A percentile compares a stretch with the other conserved stretches of the same genome.
These are phyloP conservation scores for Murraya paniculata DNA, from an alignment of 345 rosid genomes.

Conservation along the genomic window DNA sequence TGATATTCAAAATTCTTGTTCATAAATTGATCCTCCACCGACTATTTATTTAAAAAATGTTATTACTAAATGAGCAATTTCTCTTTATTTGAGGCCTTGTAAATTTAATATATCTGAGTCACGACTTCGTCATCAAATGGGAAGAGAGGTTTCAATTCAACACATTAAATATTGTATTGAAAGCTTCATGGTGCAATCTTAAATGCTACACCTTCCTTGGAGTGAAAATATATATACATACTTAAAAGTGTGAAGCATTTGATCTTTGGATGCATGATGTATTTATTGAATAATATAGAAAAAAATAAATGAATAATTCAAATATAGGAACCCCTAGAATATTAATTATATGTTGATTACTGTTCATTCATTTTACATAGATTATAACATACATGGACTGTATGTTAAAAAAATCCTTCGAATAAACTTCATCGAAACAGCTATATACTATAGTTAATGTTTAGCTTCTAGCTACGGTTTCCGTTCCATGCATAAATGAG, in stretches of 20 bases:
- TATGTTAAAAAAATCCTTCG: too few relatives aligned
- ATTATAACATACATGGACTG: too few relatives aligned
- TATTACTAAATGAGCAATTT: too few relatives aligned
- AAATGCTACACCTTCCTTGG: slow-evolving; percentile 28
- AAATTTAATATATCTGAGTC: background rate
- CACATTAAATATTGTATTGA: slow-evolving; percentile 13
- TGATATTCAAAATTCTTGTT: too few relatives aligned
- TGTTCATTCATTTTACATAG: too few relatives aligned
- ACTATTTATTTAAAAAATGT: too few relatives aligned
- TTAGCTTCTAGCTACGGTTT: background rate
- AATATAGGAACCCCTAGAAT: too few relatives aligned
- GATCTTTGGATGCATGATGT: background rate
- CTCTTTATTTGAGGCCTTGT: background rate
- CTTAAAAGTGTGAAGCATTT: background rate
- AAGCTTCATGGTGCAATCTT: slow-evolving; percentile 7
- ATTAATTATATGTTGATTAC: too few relatives aligned
- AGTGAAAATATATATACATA: background rate
- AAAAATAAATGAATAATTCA: background rate
- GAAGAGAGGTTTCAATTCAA: background rate
- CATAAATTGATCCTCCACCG: background rate
- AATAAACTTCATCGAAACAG: background rate
- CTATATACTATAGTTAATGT: background rate
- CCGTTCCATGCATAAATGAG: too few relatives aligned
- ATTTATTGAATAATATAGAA: background rate
- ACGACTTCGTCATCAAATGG: background rate